A percentile compares a stretch with the other conserved stretches of the same genome.
phyloP scores from a whole-genome alignment of 768 basidiomycete species.

The Sarcomyxa edulis region DNA sequence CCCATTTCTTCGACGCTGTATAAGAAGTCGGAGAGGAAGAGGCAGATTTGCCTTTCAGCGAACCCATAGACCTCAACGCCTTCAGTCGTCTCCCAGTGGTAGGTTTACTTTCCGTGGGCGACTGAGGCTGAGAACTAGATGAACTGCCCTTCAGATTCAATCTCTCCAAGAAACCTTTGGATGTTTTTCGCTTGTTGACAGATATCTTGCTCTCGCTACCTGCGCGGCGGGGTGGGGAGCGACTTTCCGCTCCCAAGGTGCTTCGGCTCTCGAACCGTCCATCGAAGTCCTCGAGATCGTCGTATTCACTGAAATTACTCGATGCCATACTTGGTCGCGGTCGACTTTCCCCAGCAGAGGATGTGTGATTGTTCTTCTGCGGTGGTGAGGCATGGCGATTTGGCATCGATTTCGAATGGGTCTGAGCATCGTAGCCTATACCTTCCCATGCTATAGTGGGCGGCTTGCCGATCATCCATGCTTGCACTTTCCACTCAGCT shows the following conservation, averaged over 20 bases:
- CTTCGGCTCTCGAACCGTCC: constrained; percentile 81
- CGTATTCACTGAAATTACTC: constrained; percentile 78
- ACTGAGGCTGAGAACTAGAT: constrained; percentile 38
- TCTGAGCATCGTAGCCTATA: constrained; percentile 69
- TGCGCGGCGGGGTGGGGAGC: constrained; percentile 14
- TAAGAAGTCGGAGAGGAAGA: constrained; percentile 14
- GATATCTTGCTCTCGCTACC: constrained; percentile 29
- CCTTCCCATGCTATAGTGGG: constrained; percentile 81
- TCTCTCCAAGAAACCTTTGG: constrained; percentile 62
- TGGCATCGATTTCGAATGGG: constrained; percentile 14
- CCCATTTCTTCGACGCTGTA: constrained; percentile 32
- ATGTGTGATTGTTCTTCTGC: constrained; percentile 23
- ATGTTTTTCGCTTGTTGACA: constrained; percentile 49
- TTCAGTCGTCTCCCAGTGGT: constrained; percentile 53
- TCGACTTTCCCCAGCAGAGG: constrained; percentile 32
- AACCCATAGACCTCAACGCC: constrained; percentile 76
- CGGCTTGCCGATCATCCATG: constrained; percentile 96
- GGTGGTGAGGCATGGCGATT: constrained; percentile 20
- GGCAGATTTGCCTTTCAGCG: constrained; percentile 55
- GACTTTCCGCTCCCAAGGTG: constrained; percentile 49
- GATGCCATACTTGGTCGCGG: constrained; percentile 71
- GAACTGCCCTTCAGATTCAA: constrained; percentile 46
- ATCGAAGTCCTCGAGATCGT: constrained; percentile 82
- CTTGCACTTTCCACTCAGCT: constrained; percentile 95
- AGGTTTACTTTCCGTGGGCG: constrained; percentile 34